Conservation (phyloP, 1,139 yeast genomes). For the Saccharomyces hybrid region DNA sequence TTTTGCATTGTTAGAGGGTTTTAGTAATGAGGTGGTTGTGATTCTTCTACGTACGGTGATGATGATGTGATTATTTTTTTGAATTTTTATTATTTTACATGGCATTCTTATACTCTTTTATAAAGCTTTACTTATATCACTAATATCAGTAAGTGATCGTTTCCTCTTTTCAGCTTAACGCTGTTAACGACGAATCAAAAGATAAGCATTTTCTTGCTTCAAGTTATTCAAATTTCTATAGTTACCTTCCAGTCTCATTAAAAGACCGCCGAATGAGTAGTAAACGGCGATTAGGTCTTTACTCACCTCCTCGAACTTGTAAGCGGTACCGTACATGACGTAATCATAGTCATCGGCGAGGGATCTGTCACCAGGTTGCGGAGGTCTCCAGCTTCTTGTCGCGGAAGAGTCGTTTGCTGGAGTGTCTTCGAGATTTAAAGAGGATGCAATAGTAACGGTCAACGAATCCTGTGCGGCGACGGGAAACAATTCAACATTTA, state of each 20-base stretch:
- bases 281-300: slow-evolving; percentile 71
- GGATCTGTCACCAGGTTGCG: slow-evolving; percentile 72
- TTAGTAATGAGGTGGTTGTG: slow-evolving; percentile 2
- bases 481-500: slow-evolving; percentile 90
- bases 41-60: background rate
- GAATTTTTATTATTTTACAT: slow-evolving; percentile 2
- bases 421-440: slow-evolving; percentile 54
- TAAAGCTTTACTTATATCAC: slow-evolving; percentile 4
- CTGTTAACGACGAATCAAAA: slow-evolving; percentile 59
- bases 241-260: slow-evolving; percentile 91
- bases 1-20: slow-evolving; percentile 50
- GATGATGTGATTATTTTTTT: background rate
- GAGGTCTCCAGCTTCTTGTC: slow-evolving; percentile 74
- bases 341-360: slow-evolving; percentile 96
- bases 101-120: background rate
- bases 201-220: slow-evolving; percentile 90
- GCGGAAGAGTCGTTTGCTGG: slow-evolving; percentile 48
- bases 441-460: slow-evolving; percentile 81
- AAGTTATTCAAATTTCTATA: slow-evolving; percentile 81
- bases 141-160: background rate
- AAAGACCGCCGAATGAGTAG: slow-evolving; percentile 91
- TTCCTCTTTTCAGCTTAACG: background rate
- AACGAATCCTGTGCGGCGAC: slow-evolving; percentile 69
- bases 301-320: slow-evolving; percentile 83
- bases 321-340: slow-evolving; percentile 97